Base-by-base conservation (phyloP, 371 early-diverging fungal genomes). In the Mortierella sp. region DNA sequence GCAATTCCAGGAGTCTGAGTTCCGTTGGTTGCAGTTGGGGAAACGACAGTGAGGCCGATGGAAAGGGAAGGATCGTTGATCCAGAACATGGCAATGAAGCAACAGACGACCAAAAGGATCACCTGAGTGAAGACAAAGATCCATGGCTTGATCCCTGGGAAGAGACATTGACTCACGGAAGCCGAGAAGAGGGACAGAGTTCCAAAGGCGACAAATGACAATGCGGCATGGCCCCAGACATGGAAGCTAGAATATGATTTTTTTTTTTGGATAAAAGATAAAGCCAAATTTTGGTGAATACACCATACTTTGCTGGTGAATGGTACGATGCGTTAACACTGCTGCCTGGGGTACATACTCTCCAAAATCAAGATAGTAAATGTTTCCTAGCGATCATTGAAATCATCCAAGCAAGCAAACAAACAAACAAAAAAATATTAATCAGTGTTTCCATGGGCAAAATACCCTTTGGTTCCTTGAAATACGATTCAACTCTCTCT, bases 61-160 rank as follows among this genome's bases (percentile, higher is more conserved):
- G 66, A 65, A 26, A 77, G 69, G 0, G 68, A 37, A 6, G 77
- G 77, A 30, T 77, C 77, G 25, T 77, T 68, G 55, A 77, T 62
- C 77, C 77, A 77, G 57, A 77, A 77, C 77, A 77, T 77, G 66
- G 77, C 77, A 48, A 77, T 77, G 58, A 77, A 72, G 51, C 69
- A 65, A 37, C 72, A 77, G 26, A 72, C 61, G 44, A 77, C 72
- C 11, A 77, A 65, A 23, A 77, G 68, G 50, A 72, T 62, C 51
- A 77, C 52, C 26, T 77, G 77, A 0, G 72, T 65, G 18, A 77
- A 77, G 25, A 77, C 77, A 66, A 77, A 77, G 25, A 72, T 62
- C 77, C 77, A 77, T 19, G 77, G 72, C 4, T 55, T 57, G 59
- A 77, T 48, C 6, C 12, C 18, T 52, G 77, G 77, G 56, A 77